Evolutionary conservation across 1,284 basidiomycete species (phyloP), one percentile per base, ranked within the genome.

Genomic region (Mycosarcoma mackinlayi): DNA sequence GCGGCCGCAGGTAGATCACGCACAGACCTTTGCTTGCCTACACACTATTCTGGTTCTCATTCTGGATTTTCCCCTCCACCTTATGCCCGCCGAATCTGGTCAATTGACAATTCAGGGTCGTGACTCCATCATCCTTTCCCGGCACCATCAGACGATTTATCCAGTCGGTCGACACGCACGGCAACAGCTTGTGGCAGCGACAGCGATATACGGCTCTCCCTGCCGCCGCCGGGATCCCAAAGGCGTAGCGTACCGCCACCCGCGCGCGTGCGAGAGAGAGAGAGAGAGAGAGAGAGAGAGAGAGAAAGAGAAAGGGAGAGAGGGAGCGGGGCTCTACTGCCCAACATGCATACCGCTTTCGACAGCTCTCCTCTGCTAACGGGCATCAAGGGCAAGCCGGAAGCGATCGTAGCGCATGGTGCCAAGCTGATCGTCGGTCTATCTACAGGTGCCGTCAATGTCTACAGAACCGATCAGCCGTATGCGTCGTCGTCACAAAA

Each of bases 391-490:
- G 57, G 56, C 46, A 61, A 61, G 24, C 69, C 69, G 11, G 73
- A 70, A 39, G 46, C 66, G 24, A 50, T 75, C 46, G 46, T 69
- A 19, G 62, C 59, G 4, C 73, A 73, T 42, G 73, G 70, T 6
- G 74, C 66, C 16, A 76, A 68, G 52, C 61, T 79, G 41, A 77
- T 69, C 47, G 28, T 80, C 28, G 79, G 78, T 24, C 65, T 73
- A 16, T 50, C 73, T 0, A 49, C 63, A 1, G 78, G 78, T 4
- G 30, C 44, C 5, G 48, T 78, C 31, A 46, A 44, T 18, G 46
- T 71, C 27, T 79, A 72, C 34, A 45, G 59, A 23, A 56, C 54
- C 16, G 58, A 69, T 21, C 49, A 54, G 18, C 23, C 37, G n/a
- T n/a, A n/a, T n/a, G n/a, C n/a, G 1, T n/a, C 42, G 3, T 14